Evolutionary conservation across 1,284 basidiomycete genomes (phyloP), one percentile per base, ranked within the genome.

Genomic region (Cutaneotrichosporon spelunceum): DNA sequence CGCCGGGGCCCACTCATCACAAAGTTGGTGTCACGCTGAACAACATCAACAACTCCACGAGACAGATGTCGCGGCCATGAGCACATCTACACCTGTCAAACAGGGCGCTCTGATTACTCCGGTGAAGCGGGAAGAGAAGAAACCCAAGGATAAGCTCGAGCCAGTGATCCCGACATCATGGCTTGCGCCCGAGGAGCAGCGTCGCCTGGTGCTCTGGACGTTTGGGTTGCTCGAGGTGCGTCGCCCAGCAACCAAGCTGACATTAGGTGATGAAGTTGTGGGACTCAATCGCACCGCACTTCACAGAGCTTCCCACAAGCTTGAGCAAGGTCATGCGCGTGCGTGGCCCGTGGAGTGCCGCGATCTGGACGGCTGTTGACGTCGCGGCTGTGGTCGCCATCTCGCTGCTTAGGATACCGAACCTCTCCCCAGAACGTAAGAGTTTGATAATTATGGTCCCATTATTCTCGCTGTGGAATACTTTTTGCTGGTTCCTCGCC

Each of bases 221-320:
- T 66, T 77, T 9, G 77, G 76, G 3, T 65, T 76, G 13, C 49
- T 78, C 14, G 74, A 78, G 64, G 74, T 73, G 48, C 61, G 72
- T 55, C 27, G 1, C 8, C 7, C 16, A 6, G 10, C 30, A 8
- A 3, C 23, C 34, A 4, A 16, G 57, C 52, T 50, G 23, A 50
- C 44, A 3, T 8, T 56, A 77, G 72, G 66, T 69, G 2, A 73
- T 70, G 59, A 79, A 79, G 66, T 49, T 79, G 13, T 78, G 75
- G 72, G 78, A 79, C 59, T 70, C 73, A 1, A 56, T 78, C 23
- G 67, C 70, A 10, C 72, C 75, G 4, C 68, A 72, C 50, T 56
- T 75, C 59, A 56, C 66, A 14, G 65, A 70, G 48, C 65, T 70
- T 10, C 72, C 74, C 21, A 67, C 72, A 2, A 69, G 72, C 13